Evolutionary conservation across 352 stramenopile genomes (phyloP), one percentile per base, ranked within the genome.

Genomic region (Phytophthora kernoviae): DNA sequence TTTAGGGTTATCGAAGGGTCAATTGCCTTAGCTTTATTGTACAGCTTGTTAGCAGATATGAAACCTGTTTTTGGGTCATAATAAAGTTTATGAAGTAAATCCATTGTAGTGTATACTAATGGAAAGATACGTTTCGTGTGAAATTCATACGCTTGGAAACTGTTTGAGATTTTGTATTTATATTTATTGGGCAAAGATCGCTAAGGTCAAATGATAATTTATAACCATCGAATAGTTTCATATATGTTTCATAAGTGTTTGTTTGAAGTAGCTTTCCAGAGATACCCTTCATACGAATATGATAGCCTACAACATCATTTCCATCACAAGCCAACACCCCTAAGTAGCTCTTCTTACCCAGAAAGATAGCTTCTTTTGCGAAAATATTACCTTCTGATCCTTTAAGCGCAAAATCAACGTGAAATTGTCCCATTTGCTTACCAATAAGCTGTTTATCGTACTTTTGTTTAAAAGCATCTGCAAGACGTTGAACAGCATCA

Each of bases 261-360:
- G 39, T 12, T 22, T 2, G 21, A 37, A 56, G 36, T 5, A 56
- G 37, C 22, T 48, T 56, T n/a, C n/a, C n/a, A n/a, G n/a, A n/a
- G n/a, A 58, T 50, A 7, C 50, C 39, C 9, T 58, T 58, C 27
- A 48, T 49, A 26, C 50, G 27, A n/a, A 43, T 50, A 33, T 58
- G 50, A 1, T 36, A 1, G 4, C 27, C 50, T 14, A 36, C 18
- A 21, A 21, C 40, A 36, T 44, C 26, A 43, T 58, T 58, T 11
- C 26, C 50, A 43, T 49, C 40, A 7, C 50, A 58, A 12, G 39
- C 50, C 4, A 58, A 17, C 2, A 43, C 0, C 5, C 33, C 50
- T n/a, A 58, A 9, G 24, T 58, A 58, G 39, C 26, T 58, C 24
- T 58, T 58, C 27, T 58, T 58, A 0, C 39, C 50, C 20, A 58